Base-by-base conservation (phyloP, 2,329 filamentous ascomycete species). In the Calonectria honghensis region DNA sequence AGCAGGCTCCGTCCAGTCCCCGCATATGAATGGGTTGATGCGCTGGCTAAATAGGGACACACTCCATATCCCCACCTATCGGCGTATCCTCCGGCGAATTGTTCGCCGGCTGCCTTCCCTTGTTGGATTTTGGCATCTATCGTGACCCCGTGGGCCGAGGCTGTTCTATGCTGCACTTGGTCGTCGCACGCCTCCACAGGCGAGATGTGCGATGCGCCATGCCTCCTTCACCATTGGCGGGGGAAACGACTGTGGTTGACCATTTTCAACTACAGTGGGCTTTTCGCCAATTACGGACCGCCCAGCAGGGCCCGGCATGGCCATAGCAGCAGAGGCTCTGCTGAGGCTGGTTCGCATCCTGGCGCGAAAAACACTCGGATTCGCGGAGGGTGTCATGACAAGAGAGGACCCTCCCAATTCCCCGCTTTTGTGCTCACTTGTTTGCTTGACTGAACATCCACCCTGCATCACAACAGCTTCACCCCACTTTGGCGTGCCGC, bases 41-140 rank as follows among this genome's bases (percentile, higher is more conserved):
- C 70, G 72, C 74, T 78, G 77, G 71, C 71, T 73, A 73, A 73
- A 73, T 70, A 70, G 59, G 37, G 51, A 39, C 27, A 31, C 29
- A 50, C 70, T 59, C 52, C 75, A 80, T 78, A 78, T 77, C 79
- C 73, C 79, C 79, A 80, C 79, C 79, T 80, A 80, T 79, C 79
- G 79, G 78, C 73, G 73, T 50, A 39, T 63, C 72, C 68, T 64
- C 72, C 75, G 54, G 73, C 75, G 54, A 66, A 48, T 54, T 41
- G 61, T 68, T 78, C 76, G 64, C 70, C 65, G 66, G 24, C 67
- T 70, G 77, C 57, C 66, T 64, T 67, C 27, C 45, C 24, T 48
- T 65, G 61, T 50, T 50, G 61, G 61, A 65, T 32, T 65, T 65
- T 65, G 61, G 39, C 41, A 27, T 41, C 57, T 41, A 27, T 39